Base-by-base conservation (phyloP, 2,329 filamentous ascomycete species). In the Annulohypoxylon truncatum region DNA sequence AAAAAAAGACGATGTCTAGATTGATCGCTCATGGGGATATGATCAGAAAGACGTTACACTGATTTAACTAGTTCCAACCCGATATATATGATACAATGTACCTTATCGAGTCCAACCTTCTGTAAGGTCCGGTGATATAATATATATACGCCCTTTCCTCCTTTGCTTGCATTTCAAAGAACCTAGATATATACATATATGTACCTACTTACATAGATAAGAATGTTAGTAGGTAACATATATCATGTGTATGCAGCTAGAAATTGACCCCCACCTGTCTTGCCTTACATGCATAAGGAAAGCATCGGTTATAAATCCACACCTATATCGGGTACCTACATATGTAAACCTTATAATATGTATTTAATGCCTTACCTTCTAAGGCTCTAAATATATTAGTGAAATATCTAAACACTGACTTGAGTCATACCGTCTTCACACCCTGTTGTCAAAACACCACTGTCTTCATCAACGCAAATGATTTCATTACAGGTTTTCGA, bases 21-120 rank as follows among this genome's bases (percentile, higher is more conserved):
- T 22, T 22, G 29, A 26, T 55, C 20, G 10, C 18, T 0, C 6
- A 12, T 15, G 8, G 3, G 10, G 10, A 55, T 42, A 26, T 66
- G 59, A 66, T 47, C 50, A 46, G 40, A 28, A 51, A 24, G 10
- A 48, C 47, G 58, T 66, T 66, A 47, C 51, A 61, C 61, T 46
- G 24, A 4, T 53, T 33, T 10, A n/a, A 33, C 5, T 15, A 24
- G 7, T 13, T n/a, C 5, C 20, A 15, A 38, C n/a, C 35, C 35
- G 7, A 28, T 4, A 28, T 7, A 28, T 28, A 4, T 28, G 7
- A 28, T 28, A 28, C 26, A n/a, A n/a, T 28, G 26, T 28, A 28
- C 7, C 26, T 28, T 4, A 4, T 28, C 26, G 4, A 28, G 26
- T 7, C 4, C 26, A 28, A 28, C n/a, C n/a, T n/a, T n/a, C n/a